A percentile compares a stretch with the other conserved stretches of the same genome.
phyloP scores from a whole-genome alignment of 768 basidiomycete species.

The Grammothele lineata region DNA sequence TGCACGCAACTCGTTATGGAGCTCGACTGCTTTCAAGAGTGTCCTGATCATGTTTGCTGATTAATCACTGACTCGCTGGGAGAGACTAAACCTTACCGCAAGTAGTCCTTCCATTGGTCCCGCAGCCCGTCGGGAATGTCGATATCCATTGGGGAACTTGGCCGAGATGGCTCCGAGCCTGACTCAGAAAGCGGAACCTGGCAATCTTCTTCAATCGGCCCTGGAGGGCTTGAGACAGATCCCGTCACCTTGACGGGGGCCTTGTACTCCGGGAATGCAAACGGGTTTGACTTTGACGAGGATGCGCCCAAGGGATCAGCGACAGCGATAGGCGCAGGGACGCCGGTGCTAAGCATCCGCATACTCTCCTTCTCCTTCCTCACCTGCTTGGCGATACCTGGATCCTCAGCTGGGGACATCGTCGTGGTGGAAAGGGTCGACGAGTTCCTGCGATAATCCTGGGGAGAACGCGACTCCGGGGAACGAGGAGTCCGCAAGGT shows the following conservation, averaged over 20 bases:
- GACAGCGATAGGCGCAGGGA: neutral
- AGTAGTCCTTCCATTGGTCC: constrained; percentile 6
- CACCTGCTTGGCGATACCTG: neutral
- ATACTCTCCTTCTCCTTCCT: neutral
- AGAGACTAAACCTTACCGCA: neutral
- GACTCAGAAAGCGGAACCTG: too few relatives aligned
- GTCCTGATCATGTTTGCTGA: neutral
- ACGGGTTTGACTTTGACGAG: constrained; percentile 8
- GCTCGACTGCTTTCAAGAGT: constrained; percentile 1
- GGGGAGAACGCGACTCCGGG: neutral
- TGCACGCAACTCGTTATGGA: neutral
- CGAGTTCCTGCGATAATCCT: too few relatives aligned
- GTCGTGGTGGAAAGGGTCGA: too few relatives aligned
- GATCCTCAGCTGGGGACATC: too few relatives aligned
- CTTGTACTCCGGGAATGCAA: constrained; percentile 4
- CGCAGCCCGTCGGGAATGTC: too few relatives aligned
- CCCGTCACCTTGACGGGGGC: constrained; percentile 8
- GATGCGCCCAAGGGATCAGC: constrained; percentile 1
- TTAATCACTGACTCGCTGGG: neutral
- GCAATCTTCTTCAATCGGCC: neutral
- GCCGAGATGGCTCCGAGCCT: neutral
- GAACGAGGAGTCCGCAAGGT: neutral
- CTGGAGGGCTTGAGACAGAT: neutral
- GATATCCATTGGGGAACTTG: too few relatives aligned
- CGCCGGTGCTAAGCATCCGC: constrained; percentile 6